Conservation (phyloP, 257 asterid genomes). For the Fraxinus pennsylvanica region DNA sequence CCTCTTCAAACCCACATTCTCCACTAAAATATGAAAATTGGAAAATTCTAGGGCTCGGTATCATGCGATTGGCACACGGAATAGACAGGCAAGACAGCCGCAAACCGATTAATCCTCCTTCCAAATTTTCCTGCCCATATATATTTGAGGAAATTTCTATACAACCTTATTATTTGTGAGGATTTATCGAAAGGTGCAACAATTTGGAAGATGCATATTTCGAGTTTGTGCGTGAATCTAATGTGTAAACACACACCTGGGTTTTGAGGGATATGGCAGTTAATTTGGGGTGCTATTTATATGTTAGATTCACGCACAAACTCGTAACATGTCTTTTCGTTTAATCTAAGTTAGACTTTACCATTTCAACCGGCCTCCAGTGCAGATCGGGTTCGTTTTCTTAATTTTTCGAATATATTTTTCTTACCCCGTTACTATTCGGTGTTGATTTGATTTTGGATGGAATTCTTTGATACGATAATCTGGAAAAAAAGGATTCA, state of each 20-base stretch:
- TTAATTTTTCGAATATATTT: background rate
- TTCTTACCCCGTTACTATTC: background rate
- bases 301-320: constrained; percentile 33
- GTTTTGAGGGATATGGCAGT: background rate
- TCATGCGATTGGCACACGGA: background rate
- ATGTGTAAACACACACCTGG: background rate
- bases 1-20: too few relatives aligned
- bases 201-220: constrained; percentile 20
- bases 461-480: background rate
- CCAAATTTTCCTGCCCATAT: too few relatives aligned
- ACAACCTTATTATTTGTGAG: background rate
- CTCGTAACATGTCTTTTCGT: constrained; percentile 23
- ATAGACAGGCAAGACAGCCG: too few relatives aligned
- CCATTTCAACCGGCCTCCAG: background rate
- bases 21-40: too few relatives aligned
- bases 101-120: too few relatives aligned
- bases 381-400: background rate
- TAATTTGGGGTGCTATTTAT: background rate
- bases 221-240: constrained; percentile 30
- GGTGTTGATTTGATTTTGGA: background rate
- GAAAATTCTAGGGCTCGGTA: background rate
- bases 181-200: background rate
- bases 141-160: background rate
- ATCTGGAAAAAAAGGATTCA: background rate
- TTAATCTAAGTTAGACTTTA: too few relatives aligned